Base-by-base conservation (phyloP, 164 flowering plant genomes). In the Annona cherimola region DNA sequence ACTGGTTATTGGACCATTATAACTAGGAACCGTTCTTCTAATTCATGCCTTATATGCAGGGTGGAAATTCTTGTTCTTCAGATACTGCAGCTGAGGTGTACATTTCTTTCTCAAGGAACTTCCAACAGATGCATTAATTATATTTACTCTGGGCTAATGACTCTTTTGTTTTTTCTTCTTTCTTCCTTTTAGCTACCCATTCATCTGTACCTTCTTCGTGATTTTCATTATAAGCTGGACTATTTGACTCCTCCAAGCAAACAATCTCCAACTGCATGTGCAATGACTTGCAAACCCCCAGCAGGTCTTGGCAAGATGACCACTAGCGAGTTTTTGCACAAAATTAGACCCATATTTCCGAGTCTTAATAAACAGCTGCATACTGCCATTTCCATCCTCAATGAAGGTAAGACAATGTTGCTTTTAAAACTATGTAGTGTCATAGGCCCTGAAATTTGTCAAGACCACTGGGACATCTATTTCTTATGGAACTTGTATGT, bases 61-160 rank as follows among this genome's bases (percentile, higher is more conserved):
- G 81, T 66, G 82, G 77, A 63, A 82, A 80, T 67, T 76, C 86
- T 54, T 87, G 89, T 76, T 88, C 92, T 76, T 75, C 86, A 71
- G 98, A 90, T 78, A 84, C 90, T 70, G 77, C 81, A 46, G 87
- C 88, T 44, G 86, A 88, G 93, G 96, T 90, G 86, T 7, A 43
- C 59, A 20, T 62, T 73, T 71, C 41, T 54, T 55, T 2, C 39
- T 61, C 26, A n/a, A 4, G 45, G 43, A 62, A 26, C 7, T 65
- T 71, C 40, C 68, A 39, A 44, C 40, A 39, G 35, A 70, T 68
- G 46, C 40, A 1, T 64, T 40, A 12, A 55, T 69, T 67, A 35
- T 0, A 16, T 35, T 64, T 11, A 42, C 54, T 67, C 45, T 26
- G 35, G 35, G 1, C 35, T 26, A 26, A 26, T 26, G 68, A 61